Percentiles rank a stretch among this genome's conserved stretches.
phyloP scores from a whole-genome alignment of 2,329 filamentous ascomycete genomes.

The Akanthomyces lecanii region DNA sequence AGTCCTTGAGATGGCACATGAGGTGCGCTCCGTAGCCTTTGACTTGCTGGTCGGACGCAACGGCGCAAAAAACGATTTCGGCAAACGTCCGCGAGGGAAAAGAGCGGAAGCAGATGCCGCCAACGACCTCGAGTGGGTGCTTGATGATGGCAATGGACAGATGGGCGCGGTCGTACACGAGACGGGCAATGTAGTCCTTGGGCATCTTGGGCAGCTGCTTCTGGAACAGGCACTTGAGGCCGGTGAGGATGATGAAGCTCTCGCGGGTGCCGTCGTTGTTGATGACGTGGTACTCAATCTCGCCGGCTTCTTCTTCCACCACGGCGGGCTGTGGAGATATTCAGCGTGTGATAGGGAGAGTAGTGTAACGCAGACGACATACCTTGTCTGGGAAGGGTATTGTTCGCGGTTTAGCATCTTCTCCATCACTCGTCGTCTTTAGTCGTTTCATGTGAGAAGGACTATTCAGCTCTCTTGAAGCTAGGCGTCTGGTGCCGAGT shows the following conservation, averaged over 20 bases:
- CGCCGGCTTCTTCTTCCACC: conserved; percentile 85
- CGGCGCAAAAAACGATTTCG: conserved; percentile 97
- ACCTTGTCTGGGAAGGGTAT: background rate
- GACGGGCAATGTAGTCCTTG: conserved; percentile 96
- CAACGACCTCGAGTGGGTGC: conserved; percentile 86
- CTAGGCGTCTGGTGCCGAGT: background rate
- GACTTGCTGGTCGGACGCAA: conserved; percentile 95
- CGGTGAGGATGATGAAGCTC: conserved; percentile 88
- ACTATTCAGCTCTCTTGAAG: background rate
- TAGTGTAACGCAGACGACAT: background rate
- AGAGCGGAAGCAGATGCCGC: conserved; percentile 91
- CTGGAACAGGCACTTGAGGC: conserved; percentile 95
- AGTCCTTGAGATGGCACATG: conserved; percentile 97
- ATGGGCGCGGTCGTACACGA: conserved; percentile 96
- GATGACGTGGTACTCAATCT: conserved; percentile 95
- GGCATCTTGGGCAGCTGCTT: conserved; percentile 99
- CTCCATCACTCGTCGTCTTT: background rate
- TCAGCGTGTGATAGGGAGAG: background rate
- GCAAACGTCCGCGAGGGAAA: conserved; percentile 91
- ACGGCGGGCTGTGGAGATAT: conserved; percentile 64
- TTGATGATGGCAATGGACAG: conserved; percentile 96
- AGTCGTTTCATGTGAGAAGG: background rate
- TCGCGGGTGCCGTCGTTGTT: conserved; percentile 90
- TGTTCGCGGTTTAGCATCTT: background rate
- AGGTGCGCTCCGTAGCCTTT: conserved; percentile 97